Conservation (phyloP, 768 basidiomycete genomes). For the Russula compacta region DNA sequence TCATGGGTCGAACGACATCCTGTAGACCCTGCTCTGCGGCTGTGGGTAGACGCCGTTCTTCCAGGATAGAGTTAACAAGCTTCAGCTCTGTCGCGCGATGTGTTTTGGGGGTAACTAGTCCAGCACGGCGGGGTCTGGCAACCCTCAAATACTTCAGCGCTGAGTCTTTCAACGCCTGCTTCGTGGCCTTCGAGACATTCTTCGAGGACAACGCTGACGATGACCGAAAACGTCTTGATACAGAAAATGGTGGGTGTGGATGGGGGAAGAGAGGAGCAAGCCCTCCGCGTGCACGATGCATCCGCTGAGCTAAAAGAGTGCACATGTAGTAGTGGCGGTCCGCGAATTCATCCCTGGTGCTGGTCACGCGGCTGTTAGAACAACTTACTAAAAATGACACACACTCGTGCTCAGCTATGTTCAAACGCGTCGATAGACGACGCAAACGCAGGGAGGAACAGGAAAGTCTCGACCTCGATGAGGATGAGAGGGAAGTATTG, state of each 20-base stretch:
- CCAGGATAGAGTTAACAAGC: constrained; percentile 9
- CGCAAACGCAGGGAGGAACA: constrained; percentile 52
- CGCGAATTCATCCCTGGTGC: background rate
- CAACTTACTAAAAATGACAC: background rate
- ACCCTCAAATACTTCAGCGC: background rate
- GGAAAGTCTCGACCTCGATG: constrained; percentile 54
- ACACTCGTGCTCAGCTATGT: constrained; percentile 37
- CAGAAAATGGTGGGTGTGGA: background rate
- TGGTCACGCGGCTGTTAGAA: background rate
- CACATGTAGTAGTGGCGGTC: too few species aligned
- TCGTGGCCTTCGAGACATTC: background rate
- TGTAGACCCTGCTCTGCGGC: background rate
- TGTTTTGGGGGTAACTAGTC: background rate
- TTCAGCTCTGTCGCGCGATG: constrained; percentile 5
- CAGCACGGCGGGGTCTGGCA: background rate
- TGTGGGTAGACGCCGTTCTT: background rate
- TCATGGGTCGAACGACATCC: background rate
- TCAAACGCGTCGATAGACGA: constrained; percentile 69
- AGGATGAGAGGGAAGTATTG: constrained; percentile 52
- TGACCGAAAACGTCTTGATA: background rate
- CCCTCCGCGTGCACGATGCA: constrained; percentile 6
- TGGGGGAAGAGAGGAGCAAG: background rate
- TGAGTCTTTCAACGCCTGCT: background rate
- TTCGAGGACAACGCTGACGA: background rate
- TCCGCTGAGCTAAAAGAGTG: background rate